Evolutionary conservation across 2,329 filamentous ascomycete genomes (phyloP), one percentile per base, ranked within the genome.

Genomic region (Fusarium tupiense): DNA sequence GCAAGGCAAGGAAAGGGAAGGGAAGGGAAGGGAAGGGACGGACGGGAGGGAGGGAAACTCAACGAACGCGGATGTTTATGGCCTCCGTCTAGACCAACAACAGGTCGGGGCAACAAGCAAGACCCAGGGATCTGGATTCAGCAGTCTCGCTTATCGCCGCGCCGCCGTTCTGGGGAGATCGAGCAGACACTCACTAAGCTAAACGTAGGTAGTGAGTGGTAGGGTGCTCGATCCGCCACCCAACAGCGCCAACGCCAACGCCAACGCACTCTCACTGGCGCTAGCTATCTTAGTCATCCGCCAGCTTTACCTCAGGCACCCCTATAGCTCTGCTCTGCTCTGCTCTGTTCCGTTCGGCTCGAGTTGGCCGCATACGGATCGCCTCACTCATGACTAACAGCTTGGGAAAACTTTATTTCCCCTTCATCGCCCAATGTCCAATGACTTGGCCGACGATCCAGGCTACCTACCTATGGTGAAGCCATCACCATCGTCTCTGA

Each of bases 71-170:
- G 41, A 62, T 64, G 66, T 58, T 40, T 37, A 65, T 59, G 58
- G 46, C 59, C 61, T 46, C 65, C 50, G 54, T 37, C 59, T 38
- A 46, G 62, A 35, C 46, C 41, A 38, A 43, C 29, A 49, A 24
- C 44, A 69, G 31, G 22, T n/a, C 44, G 13, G 26, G 19, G 19
- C 33, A 52, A 62, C 46, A 46, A 61, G 76, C 40, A 46, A 61
- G 76, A 76, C 78, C 79, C 79, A 77, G 73, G 71, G 79, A 80
- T 81, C 79, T 81, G 79, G 79, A 66, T 76, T 70, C 73, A 79
- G 76, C 70, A 69, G 67, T 71, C 77, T 81, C 79, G 79, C 79
- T 81, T 80, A 81, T 81, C 79, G 79, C 58, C 79, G 79, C 79
- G 79, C 58, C 79, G 79, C 60, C 70, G 62, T 69, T 73, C 58